These are phyloP conservation scores for Vicia faba DNA, from an alignment of 306 rosid species.

Conservation along the genomic window DNA sequence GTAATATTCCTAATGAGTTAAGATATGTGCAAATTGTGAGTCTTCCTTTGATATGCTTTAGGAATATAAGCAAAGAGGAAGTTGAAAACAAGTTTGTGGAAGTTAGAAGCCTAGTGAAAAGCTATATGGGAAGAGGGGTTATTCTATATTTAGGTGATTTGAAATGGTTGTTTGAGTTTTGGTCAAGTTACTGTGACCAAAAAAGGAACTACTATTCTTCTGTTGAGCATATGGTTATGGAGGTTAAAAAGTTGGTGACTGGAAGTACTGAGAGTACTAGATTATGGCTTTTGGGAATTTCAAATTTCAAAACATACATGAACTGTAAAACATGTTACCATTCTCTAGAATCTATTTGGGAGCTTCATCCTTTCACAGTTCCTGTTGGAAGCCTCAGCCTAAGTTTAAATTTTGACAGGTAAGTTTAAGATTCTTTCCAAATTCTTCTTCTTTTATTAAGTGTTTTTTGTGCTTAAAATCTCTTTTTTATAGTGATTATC, in stretches of 20 bases:
- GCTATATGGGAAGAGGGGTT: slow-evolving; percentile 69
- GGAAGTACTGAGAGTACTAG: slow-evolving; percentile 58
- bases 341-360: slow-evolving; percentile 79
- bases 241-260: slow-evolving; percentile 61
- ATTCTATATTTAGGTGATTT: slow-evolving; percentile 81
- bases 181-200: slow-evolving; percentile 58
- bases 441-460: neutral
- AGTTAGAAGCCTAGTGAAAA: slow-evolving; percentile 64
- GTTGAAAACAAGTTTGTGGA: slow-evolving; percentile 67
- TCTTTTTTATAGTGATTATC: slow-evolving; percentile 45
- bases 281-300: slow-evolving; percentile 70
- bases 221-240: slow-evolving; percentile 70
- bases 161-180: slow-evolving; percentile 73
- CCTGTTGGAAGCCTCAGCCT: slow-evolving; percentile 78
- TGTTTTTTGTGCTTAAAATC: neutral
- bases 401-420: slow-evolving; percentile 78
- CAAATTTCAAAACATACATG: slow-evolving; percentile 69
- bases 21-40: slow-evolving; percentile 60
- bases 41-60: slow-evolving; percentile 64
- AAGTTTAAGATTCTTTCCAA: neutral
- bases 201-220: slow-evolving; percentile 52
- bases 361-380: slow-evolving; percentile 73
- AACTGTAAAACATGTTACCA: slow-evolving; percentile 68
- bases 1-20: slow-evolving; percentile 54
- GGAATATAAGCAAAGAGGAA: slow-evolving; percentile 61